These are phyloP conservation scores for Penicillium coprophilum DNA, from an alignment of 495 filamentous ascomycete species.

Conservation along the genomic window DNA sequence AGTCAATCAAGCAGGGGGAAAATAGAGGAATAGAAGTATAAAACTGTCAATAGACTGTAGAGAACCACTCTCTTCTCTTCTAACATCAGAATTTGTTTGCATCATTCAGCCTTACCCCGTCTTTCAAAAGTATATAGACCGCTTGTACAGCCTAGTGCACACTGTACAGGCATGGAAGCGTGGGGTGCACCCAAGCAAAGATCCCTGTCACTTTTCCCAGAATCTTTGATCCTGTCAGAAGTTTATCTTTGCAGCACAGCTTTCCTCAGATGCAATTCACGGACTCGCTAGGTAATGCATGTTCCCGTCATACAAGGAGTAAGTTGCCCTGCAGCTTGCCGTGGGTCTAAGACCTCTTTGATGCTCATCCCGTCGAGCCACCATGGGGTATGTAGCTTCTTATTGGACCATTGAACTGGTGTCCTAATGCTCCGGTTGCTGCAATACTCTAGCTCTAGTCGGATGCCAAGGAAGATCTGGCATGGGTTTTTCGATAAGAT, in stretches of 20 bases:
- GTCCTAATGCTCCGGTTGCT: conserved; percentile 29
- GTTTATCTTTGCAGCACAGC: conserved; percentile 24
- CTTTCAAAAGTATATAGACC: neutral
- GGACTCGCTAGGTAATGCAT: conserved; percentile 29
- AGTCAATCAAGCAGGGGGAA: neutral
- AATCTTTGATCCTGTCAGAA: conserved; percentile 23
- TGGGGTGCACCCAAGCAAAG: neutral
- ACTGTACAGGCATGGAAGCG: conserved; percentile 1
- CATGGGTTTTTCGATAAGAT: conserved; percentile 13
- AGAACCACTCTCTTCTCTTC: neutral
- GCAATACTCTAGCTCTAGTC: conserved; percentile 19
- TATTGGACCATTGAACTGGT: conserved; percentile 23
- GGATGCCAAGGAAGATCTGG: conserved; percentile 21
- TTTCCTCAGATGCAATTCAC: conserved; percentile 9
- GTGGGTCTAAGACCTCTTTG: conserved; percentile 40
- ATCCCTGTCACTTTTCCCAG: conserved; percentile 5
- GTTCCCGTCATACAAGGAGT: conserved; percentile 34
- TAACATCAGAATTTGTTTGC: neutral
- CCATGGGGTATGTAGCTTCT: conserved; percentile 9
- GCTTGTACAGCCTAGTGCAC: neutral
- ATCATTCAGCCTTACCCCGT: neutral
- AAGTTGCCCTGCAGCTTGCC: conserved; percentile 39
- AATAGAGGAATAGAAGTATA: neutral
- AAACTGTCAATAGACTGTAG: neutral
- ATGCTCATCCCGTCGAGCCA: conserved; percentile 30